Conservation (phyloP, 2,329 filamentous ascomycete genomes). For the Eutypa lata region DNA sequence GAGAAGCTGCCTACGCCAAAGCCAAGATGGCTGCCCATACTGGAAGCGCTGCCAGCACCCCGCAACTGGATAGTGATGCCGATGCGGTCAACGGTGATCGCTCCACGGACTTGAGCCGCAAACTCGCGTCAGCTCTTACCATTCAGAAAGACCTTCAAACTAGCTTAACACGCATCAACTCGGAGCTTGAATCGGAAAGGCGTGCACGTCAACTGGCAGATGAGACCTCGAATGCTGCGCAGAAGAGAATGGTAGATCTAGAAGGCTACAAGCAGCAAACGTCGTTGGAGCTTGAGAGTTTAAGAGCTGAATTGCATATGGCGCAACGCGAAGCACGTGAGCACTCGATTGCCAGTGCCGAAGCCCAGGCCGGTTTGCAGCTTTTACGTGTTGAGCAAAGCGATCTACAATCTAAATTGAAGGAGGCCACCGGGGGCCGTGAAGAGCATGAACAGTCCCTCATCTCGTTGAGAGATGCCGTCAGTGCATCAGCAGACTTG, state of each 20-base stretch:
- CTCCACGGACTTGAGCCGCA: constrained; percentile 71
- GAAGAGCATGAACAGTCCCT: constrained; percentile 71
- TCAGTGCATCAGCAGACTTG: constrained; percentile 76
- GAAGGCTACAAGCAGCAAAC: constrained; percentile 82
- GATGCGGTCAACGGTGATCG: constrained; percentile 57
- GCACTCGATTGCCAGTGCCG: constrained; percentile 71
- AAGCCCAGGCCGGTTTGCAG: constrained; percentile 71
- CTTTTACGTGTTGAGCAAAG: constrained; percentile 84
- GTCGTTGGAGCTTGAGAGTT: constrained; percentile 76
- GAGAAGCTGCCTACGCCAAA: constrained; percentile 92
- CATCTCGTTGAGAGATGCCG: constrained; percentile 70
- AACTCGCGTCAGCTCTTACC: constrained; percentile 77
- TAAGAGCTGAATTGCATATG: constrained; percentile 82
- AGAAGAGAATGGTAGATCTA: constrained; percentile 78
- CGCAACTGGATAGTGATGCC: constrained; percentile 57
- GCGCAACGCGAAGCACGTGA: constrained; percentile 76
- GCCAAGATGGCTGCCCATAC: constrained; percentile 81
- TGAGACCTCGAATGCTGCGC: constrained; percentile 77
- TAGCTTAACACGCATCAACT: constrained; percentile 65
- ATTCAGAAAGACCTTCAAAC: constrained; percentile 76
- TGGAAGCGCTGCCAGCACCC: constrained; percentile 59
- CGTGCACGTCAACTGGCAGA: constrained; percentile 81
- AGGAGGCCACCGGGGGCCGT: constrained; percentile 63
- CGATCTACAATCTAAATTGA: constrained; percentile 67
- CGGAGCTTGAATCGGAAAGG: constrained; percentile 77